phyloP scores from a whole-genome alignment of 1,284 basidiomycete species.

The Hortiboletus rubellus region DNA sequence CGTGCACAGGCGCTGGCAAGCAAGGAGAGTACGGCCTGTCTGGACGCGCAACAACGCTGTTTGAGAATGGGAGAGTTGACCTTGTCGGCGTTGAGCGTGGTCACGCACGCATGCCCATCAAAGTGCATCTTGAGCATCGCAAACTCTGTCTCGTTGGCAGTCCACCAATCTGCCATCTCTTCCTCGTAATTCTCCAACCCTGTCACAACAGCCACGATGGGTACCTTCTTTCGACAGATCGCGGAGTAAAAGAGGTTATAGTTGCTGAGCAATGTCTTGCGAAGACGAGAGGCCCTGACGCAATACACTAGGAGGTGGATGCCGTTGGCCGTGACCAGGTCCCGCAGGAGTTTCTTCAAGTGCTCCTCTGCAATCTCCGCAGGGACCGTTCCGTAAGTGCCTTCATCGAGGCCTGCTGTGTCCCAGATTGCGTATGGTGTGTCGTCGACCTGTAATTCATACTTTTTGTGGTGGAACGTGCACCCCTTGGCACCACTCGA shows the following conservation, averaged over 20 bases:
- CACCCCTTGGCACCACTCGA: constrained; percentile 30
- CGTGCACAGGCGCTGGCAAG: constrained; percentile 21
- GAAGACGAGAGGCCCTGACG: constrained; percentile 28
- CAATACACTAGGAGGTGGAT: constrained; percentile 34
- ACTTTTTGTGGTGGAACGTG: constrained; percentile 31
- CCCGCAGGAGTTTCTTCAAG: constrained; percentile 26
- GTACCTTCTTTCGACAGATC: constrained; percentile 34
- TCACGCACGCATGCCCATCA: constrained; percentile 33
- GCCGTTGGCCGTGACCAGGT: constrained; percentile 25
- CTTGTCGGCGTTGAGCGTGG: constrained; percentile 29
- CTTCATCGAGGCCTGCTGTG: constrained; percentile 34
- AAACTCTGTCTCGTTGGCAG: constrained; percentile 24
- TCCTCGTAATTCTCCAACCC: constrained; percentile 31
- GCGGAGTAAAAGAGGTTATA: constrained; percentile 38
- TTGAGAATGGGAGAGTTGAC: constrained; percentile 32
- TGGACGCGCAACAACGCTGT: constrained; percentile 27
- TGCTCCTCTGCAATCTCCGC: constrained; percentile 31
- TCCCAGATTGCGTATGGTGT: constrained; percentile 30
- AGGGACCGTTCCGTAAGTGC: constrained; percentile 29
- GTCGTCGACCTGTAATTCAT: constrained; percentile 29
- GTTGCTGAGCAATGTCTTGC: constrained; percentile 23
- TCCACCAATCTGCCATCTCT: constrained; percentile 37
- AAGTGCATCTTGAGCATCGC: constrained; percentile 30
- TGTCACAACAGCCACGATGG: constrained; percentile 32
- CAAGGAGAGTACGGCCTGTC: constrained; percentile 22